Base-by-base conservation (phyloP, 352 stramenopile genomes). In the Phytopythium boreale region DNA sequence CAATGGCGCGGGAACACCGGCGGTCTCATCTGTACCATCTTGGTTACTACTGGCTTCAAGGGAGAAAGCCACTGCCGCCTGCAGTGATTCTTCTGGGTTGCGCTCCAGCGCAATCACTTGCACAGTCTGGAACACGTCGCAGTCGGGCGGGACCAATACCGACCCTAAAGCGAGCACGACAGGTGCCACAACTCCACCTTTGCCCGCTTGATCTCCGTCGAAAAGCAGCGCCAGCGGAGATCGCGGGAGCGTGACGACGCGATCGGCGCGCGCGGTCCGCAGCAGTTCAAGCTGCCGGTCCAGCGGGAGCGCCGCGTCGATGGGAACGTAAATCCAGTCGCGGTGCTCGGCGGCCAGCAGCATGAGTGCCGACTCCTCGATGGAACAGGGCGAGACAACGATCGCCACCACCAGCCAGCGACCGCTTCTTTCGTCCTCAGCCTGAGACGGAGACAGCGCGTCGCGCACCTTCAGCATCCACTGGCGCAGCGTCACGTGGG, bases 351-450 rank as follows among this genome's bases (percentile, higher is more conserved):
- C 71, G 14, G 80, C 61, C 9, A 77, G 22, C n/a, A 88, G 29
- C 64, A 87, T 63, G 39, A 68, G 52, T 36, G 69, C 74, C 15
- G 75, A 79, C 66, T 88, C 80, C 55, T 88, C 76, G 9, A 79
- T 49, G 0, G 78, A 85, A 49, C 72, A 90, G 5, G 73, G 66
- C 2, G 61, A 34, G 56, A 84, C 47, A 22, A 80, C 78, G 50
- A 90, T 73, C 2, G 59, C 80, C 2, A 89, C 61, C 12, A 74
- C 55, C n/a, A 68, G 20, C 41, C 63, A 69, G 12, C 67, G 43
- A 0, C 53, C 31, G 11, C 20, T 44, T 22, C 49, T 20, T 4
- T n/a, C 24, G 9, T 58, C 15, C 15, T 14, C n/a, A 20, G 10
- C n/a, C n/a, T n/a, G n/a, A n/a, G 26, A 24, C 11, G 24, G 5